Evolutionary conservation across 1,284 basidiomycete genomes (phyloP), one percentile per base, ranked within the genome.

Genomic region (Inonotus hispidus): DNA sequence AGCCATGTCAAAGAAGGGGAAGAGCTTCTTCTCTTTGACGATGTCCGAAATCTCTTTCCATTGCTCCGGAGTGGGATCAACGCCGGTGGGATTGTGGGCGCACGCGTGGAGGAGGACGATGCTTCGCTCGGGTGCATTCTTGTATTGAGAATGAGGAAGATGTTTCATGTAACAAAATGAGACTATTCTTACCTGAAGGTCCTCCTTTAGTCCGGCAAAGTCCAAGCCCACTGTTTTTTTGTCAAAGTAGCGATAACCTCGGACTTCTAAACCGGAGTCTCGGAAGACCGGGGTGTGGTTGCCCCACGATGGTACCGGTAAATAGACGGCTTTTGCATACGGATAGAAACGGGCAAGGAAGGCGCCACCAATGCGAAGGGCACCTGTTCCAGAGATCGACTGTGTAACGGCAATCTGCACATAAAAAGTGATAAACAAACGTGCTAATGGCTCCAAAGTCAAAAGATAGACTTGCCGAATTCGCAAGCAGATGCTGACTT

Each of bases 301-400:
- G 46, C 96, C 96, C 97, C 97, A 99, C 7, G 95, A 93, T 16
- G 97, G 97, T 11, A 82, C 81, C 46, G 97, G 97, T 58, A 99
- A 82, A 79, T 98, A 99, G 74, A 99, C 93, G 57, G 82, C 78
- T 79, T 96, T 98, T 61, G 87, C 74, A 68, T 91, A 81, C 27
- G 94, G 93, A 75, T 95, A 98, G 78, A 93, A 92, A 55, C 90
- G 87, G 21, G 87, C 87, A 60, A 99, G 77, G 82, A 99, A 99
- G 55, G 92, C 92, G 69, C 91, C 95, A 62, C 93, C 96, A 75
- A 99, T 95, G 66, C 97, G 87, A 64, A 99, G 90, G 35, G 97
- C 97, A 69, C 97, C 97, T 21, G 97, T 99, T 38, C 97, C 97
- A 29, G 96, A 98, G 74, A 99, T 97, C 63, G 95, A 90, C 76